Evolutionary conservation across 331 rosid species (phyloP), one percentile per base, ranked within the genome.

Genomic region (Prunus yedoensis): DNA sequence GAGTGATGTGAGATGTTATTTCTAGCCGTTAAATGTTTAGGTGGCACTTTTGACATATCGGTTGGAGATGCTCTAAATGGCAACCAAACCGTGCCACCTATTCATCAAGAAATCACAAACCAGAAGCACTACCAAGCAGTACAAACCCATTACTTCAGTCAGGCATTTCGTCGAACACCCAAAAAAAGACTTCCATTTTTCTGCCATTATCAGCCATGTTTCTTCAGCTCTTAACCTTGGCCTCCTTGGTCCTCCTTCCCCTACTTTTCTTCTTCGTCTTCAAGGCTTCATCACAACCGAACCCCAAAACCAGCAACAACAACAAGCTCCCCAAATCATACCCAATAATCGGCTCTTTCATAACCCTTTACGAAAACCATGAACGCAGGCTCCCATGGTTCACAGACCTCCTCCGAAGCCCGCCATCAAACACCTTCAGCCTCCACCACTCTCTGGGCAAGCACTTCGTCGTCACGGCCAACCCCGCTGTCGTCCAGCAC

Each of bases 281-380:
- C 68, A 73, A 17, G 57, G 5, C 16, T 17, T 58, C 46, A n/a
- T 27, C 27, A 3, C 1, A 72, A 3, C 10, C 5, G 18, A 2
- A 52, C 85, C 63, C 27, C 0, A 58, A 58, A 41, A 25, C 52
- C 70, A 23, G 11, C 8, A 71, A 49, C 21, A 41, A 74, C 35
- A 13, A 0, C 63, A 81, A 73, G 30, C 76, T 80, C 74, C 87
- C 87, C 1, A 78, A 62, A 52, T 51, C 83, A 15, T 81, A 81
- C 77, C 86, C 86, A 8, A 8, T 85, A 1, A 53, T 81, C 25
- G 80, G 88, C 10, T 52, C 85, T 14, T 79, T 68, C 77, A 49
- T 66, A 21, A 66, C 83, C 57, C 11, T 80, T 25, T 58, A 5
- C 10, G n/a, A n/a, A n/a, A n/a, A n/a, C n/a, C n/a, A n/a, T n/a